A percentile compares a stretch with the other conserved stretches of the same genome.
phyloP scores from a whole-genome alignment of 352 stramenopile species.

The Phytophthora sojae region DNA sequence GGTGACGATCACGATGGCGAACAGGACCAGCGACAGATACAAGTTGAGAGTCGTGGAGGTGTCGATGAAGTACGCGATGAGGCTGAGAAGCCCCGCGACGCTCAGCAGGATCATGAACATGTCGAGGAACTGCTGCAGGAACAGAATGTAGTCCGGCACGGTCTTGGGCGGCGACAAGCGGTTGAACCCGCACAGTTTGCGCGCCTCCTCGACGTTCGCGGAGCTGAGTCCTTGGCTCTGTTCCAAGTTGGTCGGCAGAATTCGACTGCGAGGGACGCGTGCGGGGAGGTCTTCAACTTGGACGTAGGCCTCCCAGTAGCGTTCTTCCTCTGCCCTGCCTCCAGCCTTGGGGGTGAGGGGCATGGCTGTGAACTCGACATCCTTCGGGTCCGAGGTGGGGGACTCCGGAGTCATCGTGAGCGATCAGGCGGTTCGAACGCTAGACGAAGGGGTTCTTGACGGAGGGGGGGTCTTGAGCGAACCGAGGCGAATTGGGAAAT shows the following conservation, averaged over 20 bases:
- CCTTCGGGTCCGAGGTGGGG: slow-evolving; percentile 5
- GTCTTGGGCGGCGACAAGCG: slow-evolving; percentile 43
- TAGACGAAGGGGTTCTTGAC: slow-evolving; percentile 4
- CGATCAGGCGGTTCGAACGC: neutral
- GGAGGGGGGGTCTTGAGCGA: slow-evolving; percentile 14
- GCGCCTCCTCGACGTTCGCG: slow-evolving; percentile 20
- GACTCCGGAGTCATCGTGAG: slow-evolving; percentile 3
- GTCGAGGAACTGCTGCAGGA: slow-evolving; percentile 56
- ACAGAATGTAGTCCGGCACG: slow-evolving; percentile 46
- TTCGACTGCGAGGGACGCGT: slow-evolving; percentile 31
- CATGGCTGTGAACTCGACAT: slow-evolving; percentile 26
- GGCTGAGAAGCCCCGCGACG: slow-evolving; percentile 40
- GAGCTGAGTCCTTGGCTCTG: slow-evolving; percentile 39
- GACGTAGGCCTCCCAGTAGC: slow-evolving; percentile 53
- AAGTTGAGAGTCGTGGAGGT: slow-evolving; percentile 47
- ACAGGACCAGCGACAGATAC: slow-evolving; percentile 52
- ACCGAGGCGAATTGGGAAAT: slow-evolving; percentile 30
- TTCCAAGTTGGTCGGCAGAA: slow-evolving; percentile 36
- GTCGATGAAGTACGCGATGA: slow-evolving; percentile 53
- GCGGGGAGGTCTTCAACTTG: slow-evolving; percentile 34
- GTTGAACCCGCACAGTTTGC: slow-evolving; percentile 44
- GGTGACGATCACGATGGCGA: slow-evolving; percentile 48
- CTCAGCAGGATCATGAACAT: slow-evolving; percentile 56
- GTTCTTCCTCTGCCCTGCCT: slow-evolving; percentile 19
- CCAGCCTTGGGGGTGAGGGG: slow-evolving; percentile 16